A percentile compares a stretch with the other conserved stretches of the same genome.
These are phyloP conservation scores for Neckera pumila DNA, from an alignment of 225 moss, liverwort and hornwort species.

Conservation along the genomic window DNA sequence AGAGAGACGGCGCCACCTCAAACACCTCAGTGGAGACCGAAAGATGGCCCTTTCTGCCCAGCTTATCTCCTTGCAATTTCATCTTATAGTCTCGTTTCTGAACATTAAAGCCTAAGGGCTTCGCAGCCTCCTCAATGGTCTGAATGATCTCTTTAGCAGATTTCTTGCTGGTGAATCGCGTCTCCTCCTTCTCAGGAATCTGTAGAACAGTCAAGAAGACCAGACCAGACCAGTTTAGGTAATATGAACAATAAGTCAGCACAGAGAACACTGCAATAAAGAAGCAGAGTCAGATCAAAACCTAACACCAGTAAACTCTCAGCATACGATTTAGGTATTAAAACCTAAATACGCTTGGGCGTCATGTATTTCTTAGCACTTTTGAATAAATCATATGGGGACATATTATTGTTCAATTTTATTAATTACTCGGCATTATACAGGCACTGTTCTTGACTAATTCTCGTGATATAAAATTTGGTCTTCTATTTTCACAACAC, in stretches of 20 bases:
- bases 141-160: constrained; percentile 78
- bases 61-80: constrained; percentile 80
- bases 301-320: background rate
- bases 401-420: background rate
- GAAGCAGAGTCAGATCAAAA: background rate
- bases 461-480: background rate
- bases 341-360: background rate
- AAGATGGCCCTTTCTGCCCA: constrained; percentile 86
- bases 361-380: background rate
- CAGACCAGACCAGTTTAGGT: background rate
- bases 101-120: constrained; percentile 89
- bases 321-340: background rate
- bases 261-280: background rate
- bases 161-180: constrained; percentile 85
- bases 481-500: background rate
- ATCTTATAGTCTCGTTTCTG: constrained; percentile 80
- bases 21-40: constrained; percentile 94
- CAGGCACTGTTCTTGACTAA: background rate
- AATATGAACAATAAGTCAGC: background rate
- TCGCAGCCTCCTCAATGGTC: constrained; percentile 87
- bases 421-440: background rate
- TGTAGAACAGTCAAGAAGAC: background rate
- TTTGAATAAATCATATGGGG: background rate
- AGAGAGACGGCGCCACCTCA: constrained; percentile 92
- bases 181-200: constrained; percentile 80